A percentile compares a stretch with the other conserved stretches of the same genome.
Conservation (phyloP, 495 filamentous ascomycete genomes). For the Xylaria intraflava region DNA sequence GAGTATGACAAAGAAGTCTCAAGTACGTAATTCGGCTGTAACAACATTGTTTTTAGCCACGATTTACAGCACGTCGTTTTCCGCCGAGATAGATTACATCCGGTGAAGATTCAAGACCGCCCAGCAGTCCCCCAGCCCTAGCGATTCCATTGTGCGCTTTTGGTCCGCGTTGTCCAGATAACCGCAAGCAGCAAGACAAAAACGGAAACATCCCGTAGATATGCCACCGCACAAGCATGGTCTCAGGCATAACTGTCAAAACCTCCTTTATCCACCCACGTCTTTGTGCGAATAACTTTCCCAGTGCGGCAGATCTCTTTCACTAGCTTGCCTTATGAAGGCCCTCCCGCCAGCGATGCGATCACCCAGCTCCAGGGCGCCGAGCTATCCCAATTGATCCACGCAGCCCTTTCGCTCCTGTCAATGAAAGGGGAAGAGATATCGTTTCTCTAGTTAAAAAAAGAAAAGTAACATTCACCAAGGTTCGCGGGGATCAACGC, state of each 20-base stretch:
- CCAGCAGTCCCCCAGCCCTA: background rate
- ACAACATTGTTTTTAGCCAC: no score
- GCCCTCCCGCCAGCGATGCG: background rate
- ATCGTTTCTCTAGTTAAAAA: no score
- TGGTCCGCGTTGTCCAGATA: background rate
- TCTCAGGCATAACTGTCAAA: background rate
- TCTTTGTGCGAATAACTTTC: conserved; percentile 1
- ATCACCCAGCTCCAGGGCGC: background rate
- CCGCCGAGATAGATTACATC: background rate
- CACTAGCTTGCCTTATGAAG: conserved; percentile 12
- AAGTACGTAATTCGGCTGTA: background rate
- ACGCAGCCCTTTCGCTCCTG: background rate
- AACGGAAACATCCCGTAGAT: conserved; percentile 23
- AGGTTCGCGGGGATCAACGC: background rate
- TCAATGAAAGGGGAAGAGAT: background rate
- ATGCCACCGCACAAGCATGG: conserved; percentile 8
- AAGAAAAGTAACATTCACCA: no score
- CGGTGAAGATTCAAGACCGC: background rate
- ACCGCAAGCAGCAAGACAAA: conserved; percentile 19
- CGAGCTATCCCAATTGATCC: background rate
- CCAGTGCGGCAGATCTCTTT: conserved; percentile 2
- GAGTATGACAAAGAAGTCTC: background rate
- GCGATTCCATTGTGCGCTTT: conserved; percentile 4
- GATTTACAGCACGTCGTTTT: no score
- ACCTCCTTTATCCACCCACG: conserved; percentile 3